phyloP scores from a whole-genome alignment of 2,329 filamentous ascomycete genomes.

The Pestalotiopsis sp. region DNA sequence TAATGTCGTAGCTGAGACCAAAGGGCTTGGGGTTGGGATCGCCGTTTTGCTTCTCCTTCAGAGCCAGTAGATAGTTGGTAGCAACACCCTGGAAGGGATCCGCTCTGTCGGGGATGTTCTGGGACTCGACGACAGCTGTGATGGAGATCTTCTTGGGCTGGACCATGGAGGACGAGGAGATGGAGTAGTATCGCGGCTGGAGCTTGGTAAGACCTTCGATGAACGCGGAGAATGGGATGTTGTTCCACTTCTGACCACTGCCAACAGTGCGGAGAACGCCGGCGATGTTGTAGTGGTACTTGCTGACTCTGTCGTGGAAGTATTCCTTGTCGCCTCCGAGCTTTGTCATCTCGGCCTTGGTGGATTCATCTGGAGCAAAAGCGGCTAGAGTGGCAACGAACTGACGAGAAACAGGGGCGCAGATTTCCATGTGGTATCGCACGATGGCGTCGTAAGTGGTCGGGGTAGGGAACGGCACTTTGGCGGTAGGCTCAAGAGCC shows the following conservation, averaged over 20 bases:
- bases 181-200: slow-evolving; percentile 98
- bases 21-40: slow-evolving; percentile 81
- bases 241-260: slow-evolving; percentile 76
- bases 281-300: slow-evolving; percentile 86
- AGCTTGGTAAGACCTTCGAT: slow-evolving; percentile 94
- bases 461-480: slow-evolving; percentile 95
- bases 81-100: slow-evolving; percentile 89
- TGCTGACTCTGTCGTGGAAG: slow-evolving; percentile 83
- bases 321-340: slow-evolving; percentile 94
- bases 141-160: slow-evolving; percentile 95
- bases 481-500: slow-evolving; percentile 90
- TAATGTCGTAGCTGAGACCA: slow-evolving; percentile 83
- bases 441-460: slow-evolving; percentile 94
- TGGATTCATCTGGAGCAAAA: slow-evolving; percentile 83
- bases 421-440: slow-evolving; percentile 96
- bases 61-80: slow-evolving; percentile 91
- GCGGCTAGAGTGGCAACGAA: slow-evolving; percentile 85
- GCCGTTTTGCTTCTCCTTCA: slow-evolving; percentile 96
- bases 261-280: slow-evolving; percentile 76
- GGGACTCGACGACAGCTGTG: slow-evolving; percentile 90
- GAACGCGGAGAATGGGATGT: slow-evolving; percentile 89
- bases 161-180: slow-evolving; percentile 92
- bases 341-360: slow-evolving; percentile 85
- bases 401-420: slow-evolving; percentile 93
- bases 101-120: slow-evolving; percentile 73